Evolutionary conservation across 2,329 filamentous ascomycete genomes (phyloP).

Genomic region (Aspergillus glaucus): DNA sequence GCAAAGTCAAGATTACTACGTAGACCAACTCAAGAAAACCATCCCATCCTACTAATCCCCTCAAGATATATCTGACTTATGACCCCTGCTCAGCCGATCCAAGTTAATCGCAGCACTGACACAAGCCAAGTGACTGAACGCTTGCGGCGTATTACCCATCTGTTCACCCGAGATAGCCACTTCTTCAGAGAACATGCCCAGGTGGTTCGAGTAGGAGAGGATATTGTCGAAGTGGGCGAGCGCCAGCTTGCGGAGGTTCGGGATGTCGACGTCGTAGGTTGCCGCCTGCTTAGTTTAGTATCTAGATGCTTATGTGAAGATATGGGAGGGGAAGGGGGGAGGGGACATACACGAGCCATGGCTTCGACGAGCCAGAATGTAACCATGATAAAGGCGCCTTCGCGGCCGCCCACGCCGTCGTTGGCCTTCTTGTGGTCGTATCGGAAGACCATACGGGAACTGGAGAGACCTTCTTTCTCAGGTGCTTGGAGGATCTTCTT

Average conservation of each 20-base stretch:
- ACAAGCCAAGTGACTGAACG: slow-evolving; percentile 69
- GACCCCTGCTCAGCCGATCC: slow-evolving; percentile 39
- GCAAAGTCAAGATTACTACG: no score
- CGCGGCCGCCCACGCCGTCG: slow-evolving; percentile 66
- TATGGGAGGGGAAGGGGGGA: slow-evolving; percentile 1
- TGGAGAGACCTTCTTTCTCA: slow-evolving; percentile 69
- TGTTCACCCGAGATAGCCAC: slow-evolving; percentile 70
- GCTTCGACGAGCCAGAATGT: slow-evolving; percentile 80
- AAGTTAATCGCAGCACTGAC: slow-evolving; percentile 74
- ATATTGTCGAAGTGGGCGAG: slow-evolving; percentile 72
- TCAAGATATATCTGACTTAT: neutral
- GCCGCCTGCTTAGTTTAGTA: slow-evolving; percentile 15
- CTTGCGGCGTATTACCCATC: slow-evolving; percentile 72
- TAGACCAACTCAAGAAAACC: neutral
- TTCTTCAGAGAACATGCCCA: slow-evolving; percentile 74
- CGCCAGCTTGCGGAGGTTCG: slow-evolving; percentile 39
- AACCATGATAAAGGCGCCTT: slow-evolving; percentile 75
- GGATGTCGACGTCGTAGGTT: slow-evolving; percentile 25
- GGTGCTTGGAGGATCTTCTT: slow-evolving; percentile 65
- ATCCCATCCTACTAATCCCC: neutral
- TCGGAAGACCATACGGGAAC: slow-evolving; percentile 67
- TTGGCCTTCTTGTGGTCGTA: slow-evolving; percentile 64
- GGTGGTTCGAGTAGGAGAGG: slow-evolving; percentile 67
- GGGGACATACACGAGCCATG: slow-evolving; percentile 58
- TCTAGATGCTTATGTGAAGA: neutral